These are phyloP conservation scores for Cucurbita ficifolia DNA, from an alignment of 306 rosid genomes.

Conservation along the genomic window DNA sequence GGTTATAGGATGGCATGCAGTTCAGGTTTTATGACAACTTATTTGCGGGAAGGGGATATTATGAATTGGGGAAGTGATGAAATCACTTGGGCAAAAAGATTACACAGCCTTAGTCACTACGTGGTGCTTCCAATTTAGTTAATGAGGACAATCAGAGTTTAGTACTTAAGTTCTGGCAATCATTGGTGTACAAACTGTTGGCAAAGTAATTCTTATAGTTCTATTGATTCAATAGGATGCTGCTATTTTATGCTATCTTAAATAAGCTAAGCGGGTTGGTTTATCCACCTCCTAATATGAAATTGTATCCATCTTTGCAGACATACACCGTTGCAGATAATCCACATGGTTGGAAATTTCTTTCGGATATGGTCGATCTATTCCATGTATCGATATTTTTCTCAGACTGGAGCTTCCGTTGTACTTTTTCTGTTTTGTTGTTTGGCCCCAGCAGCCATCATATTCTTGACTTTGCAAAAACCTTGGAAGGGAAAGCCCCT, in stretches of 20 bases:
- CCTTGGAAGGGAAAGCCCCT: slow-evolving; percentile 99
- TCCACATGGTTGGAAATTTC: slow-evolving; percentile 72
- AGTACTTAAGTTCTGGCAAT: background rate
- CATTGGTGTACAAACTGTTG: background rate
- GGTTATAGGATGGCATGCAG: background rate
- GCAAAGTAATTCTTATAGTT: background rate
- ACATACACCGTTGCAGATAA: slow-evolving; percentile 83
- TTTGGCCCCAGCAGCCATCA: slow-evolving; percentile 59
- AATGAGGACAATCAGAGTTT: background rate
- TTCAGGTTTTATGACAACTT: background rate
- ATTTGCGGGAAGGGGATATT: background rate
- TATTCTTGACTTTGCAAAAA: slow-evolving; percentile 74
- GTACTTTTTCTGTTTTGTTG: slow-evolving; percentile 78
- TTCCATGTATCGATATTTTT: slow-evolving; percentile 63
- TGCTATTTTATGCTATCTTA: background rate
- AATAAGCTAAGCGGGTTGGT: background rate
- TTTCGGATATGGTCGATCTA: slow-evolving; percentile 95
- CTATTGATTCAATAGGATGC: background rate
- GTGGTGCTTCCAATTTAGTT: background rate
- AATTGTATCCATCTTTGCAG: slow-evolving; percentile 20
- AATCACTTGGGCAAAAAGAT: background rate
- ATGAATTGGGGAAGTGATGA: background rate
- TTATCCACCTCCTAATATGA: background rate
- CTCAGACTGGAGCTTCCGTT: slow-evolving; percentile 74
- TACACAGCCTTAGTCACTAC: background rate